Conservation (phyloP, 805 yeast genomes). For the Yamadazyma endophytica region DNA sequence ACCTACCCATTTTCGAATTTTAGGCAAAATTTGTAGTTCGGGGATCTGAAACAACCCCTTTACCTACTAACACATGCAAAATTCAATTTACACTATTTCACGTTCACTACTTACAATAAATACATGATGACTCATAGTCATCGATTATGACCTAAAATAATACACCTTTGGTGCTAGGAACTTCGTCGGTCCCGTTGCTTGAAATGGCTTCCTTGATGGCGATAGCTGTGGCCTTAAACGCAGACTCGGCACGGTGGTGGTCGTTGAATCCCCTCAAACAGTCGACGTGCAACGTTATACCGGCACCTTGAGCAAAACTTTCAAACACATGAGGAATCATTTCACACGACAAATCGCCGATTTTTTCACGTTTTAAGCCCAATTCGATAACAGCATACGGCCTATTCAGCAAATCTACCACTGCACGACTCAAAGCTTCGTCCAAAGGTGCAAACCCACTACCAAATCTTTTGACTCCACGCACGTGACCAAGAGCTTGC, state of each 20-base stretch:
- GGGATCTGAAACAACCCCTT: too few species aligned
- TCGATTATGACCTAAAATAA: conserved; percentile 55
- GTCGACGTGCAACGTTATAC: conserved; percentile 90
- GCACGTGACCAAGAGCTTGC: conserved; percentile 81
- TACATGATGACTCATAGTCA: too few species aligned
- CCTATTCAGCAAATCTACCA: conserved; percentile 90
- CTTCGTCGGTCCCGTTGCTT: conserved; percentile 80
- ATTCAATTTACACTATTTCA: not conserved
- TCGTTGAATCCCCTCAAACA: conserved; percentile 91
- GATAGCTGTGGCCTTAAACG: conserved; percentile 92
- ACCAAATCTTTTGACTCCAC: conserved; percentile 92
- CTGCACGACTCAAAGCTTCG: conserved; percentile 93
- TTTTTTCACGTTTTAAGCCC: conserved; percentile 86
- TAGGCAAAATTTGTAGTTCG: too few species aligned
- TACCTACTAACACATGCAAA: not conserved
- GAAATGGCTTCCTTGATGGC: conserved; percentile 86
- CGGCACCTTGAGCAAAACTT: conserved; percentile 90
- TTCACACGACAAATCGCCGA: conserved; percentile 89
- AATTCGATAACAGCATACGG: conserved; percentile 89
- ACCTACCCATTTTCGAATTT: too few species aligned
- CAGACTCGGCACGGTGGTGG: conserved; percentile 94
- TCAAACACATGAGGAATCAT: conserved; percentile 98
- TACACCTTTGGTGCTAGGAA: conserved; percentile 96
- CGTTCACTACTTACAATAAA: too few species aligned
- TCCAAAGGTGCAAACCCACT: conserved; percentile 92